phyloP scores from a whole-genome alignment of 2,329 filamentous ascomycete species.

The Rachicladosporium sp. region DNA sequence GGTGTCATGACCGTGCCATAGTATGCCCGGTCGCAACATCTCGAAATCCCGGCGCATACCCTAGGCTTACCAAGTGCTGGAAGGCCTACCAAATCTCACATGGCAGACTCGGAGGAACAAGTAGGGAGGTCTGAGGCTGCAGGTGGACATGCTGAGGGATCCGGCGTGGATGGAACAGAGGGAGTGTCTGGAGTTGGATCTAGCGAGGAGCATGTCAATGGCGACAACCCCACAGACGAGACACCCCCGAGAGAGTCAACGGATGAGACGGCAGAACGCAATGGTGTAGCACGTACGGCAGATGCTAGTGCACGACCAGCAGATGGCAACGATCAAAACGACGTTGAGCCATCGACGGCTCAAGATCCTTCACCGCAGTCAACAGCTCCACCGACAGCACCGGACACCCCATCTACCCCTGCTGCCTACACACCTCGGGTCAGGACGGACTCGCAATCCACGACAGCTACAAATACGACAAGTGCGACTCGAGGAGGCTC shows the following conservation, averaged over 20 bases:
- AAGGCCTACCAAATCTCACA: conserved; percentile 1
- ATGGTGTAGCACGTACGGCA: no score
- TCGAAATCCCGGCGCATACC: conserved; percentile 5
- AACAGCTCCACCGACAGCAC: conserved; percentile 6
- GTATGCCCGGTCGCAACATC: conserved; percentile 3
- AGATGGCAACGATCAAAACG: no score
- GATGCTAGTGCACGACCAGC: no score
- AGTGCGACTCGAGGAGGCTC: conserved; percentile 35
- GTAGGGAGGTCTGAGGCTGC: no score
- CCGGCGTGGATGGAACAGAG: no score
- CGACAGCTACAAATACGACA: conserved; percentile 36
- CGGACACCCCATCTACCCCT: conserved; percentile 10
- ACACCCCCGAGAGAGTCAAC: no score
- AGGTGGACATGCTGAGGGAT: no score
- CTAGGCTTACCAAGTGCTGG: conserved; percentile 18
- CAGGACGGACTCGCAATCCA: conserved; percentile 50
- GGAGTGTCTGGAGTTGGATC: no score
- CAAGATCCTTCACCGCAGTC: neutral
- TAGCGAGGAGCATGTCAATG: no score
- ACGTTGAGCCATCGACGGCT: no score
- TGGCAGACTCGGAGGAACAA: conserved; percentile 16
- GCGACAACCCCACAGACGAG: no score
- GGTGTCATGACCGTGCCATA: conserved; percentile 4
- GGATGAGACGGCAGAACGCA: no score
- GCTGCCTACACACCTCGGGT: conserved; percentile 23